Evolutionary conservation across 805 yeast genomes (phyloP).

Genomic region (Candida boidinii): DNA sequence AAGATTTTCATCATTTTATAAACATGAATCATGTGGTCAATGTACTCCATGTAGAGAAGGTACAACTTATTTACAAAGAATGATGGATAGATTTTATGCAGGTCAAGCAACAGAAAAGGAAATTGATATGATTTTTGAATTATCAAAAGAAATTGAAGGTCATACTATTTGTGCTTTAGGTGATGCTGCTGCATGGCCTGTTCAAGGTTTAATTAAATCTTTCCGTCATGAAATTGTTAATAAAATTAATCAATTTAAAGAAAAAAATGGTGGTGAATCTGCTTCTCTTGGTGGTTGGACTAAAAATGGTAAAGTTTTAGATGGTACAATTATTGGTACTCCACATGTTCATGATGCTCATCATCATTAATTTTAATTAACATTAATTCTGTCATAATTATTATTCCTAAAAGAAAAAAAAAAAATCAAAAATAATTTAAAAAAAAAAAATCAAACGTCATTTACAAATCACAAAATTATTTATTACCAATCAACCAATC

Average conservation of each 20-base stretch:
- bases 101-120: conserved; percentile 80
- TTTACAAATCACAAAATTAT: too few species aligned
- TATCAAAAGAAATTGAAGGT: conserved; percentile 82
- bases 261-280: conserved; percentile 35
- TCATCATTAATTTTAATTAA: conserved; percentile 18
- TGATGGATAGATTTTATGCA: conserved; percentile 72
- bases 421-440: too few species aligned
- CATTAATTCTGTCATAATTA: too few species aligned
- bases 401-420: too few species aligned
- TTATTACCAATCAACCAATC: too few species aligned
- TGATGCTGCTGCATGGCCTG: conserved; percentile 92
- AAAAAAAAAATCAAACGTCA: too few species aligned
- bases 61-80: conserved; percentile 73
- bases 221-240: conserved; percentile 79
- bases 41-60: conserved; percentile 96
- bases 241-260: conserved; percentile 57
- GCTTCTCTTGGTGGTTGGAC: conserved; percentile 65
- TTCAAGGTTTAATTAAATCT: conserved; percentile 79
- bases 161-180: conserved; percentile 91
- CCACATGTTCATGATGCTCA: conserved; percentile 38
- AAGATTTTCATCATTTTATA: conserved; percentile 75
- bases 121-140: conserved; percentile 77
- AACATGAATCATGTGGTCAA: conserved; percentile 92
- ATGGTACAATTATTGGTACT: conserved; percentile 58
- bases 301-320: conserved; percentile 43